Conservation (phyloP, 2,329 filamentous ascomycete species). For the Colletotrichum sp. region DNA sequence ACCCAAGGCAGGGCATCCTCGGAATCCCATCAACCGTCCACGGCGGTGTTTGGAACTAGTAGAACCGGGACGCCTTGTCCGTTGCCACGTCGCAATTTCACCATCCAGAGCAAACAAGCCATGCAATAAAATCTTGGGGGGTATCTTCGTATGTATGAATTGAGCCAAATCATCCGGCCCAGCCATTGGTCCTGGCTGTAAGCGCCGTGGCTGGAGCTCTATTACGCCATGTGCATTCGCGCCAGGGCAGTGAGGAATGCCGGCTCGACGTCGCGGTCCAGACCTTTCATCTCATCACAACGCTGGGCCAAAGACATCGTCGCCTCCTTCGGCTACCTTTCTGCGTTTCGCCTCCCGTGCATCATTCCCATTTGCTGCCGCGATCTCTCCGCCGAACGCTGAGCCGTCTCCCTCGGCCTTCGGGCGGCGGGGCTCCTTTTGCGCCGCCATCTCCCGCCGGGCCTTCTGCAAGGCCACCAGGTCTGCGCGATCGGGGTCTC, state of each 20-base stretch:
- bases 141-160: conserved; percentile 13
- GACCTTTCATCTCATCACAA: not conserved
- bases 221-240: not conserved
- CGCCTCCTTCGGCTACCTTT: conserved; percentile 42
- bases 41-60: not conserved
- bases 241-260: not conserved
- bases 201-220: not conserved
- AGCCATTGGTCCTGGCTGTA: not conserved
- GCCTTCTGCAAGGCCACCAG: conserved; percentile 72
- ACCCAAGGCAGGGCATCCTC: not conserved
- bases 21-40: not conserved
- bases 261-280: not conserved
- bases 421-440: conserved; percentile 45
- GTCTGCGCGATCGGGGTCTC: conserved; percentile 77
- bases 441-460: conserved; percentile 58
- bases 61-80: not conserved
- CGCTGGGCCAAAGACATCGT: conserved; percentile 51
- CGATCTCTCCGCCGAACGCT: conserved; percentile 48
- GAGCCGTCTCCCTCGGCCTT: conserved; percentile 42
- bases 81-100: not conserved
- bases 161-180: not conserved
- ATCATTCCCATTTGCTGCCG: conserved; percentile 19
- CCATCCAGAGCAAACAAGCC: not conserved
- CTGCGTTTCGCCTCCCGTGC: conserved; percentile 50
- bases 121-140: not conserved